These are phyloP conservation scores for Myxozyma kluyveri DNA, from an alignment of 805 yeast species.

Conservation along the genomic window DNA sequence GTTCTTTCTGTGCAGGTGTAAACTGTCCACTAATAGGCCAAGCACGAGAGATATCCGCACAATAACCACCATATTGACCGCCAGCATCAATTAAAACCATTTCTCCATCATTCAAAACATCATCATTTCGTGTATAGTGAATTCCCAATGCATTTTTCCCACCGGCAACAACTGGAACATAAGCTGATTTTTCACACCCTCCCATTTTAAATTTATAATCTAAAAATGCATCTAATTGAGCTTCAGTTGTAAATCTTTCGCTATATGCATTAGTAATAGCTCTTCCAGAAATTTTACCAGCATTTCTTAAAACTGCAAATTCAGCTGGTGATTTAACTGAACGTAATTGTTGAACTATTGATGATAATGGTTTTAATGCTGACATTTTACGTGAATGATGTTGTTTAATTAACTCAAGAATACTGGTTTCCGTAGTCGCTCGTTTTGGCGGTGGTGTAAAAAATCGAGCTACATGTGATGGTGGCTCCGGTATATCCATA, in stretches of 20 bases:
- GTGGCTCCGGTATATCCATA: conserved; percentile 45
- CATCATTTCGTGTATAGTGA: conserved; percentile 92
- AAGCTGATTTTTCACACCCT: conserved; percentile 88
- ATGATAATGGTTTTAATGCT: conserved; percentile 40
- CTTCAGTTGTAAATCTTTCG: conserved; percentile 63
- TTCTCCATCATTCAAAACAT: conserved; percentile 65
- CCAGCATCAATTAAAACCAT: conserved; percentile 93
- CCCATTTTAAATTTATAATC: conserved; percentile 80
- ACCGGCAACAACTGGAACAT: conserved; percentile 94
- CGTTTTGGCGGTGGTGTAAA: conserved; percentile 10
- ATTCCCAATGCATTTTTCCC: conserved; percentile 85
- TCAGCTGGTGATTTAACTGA: conserved; percentile 75
- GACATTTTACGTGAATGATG: conserved; percentile 1
- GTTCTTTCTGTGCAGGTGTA: conserved; percentile 72
- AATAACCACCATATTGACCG: conserved; percentile 88
- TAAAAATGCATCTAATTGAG: conserved; percentile 71
- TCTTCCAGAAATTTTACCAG: conserved; percentile 76
- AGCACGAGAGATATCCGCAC: conserved; percentile 92
- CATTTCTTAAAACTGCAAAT: conserved; percentile 71
- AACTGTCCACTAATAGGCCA: conserved; percentile 88
- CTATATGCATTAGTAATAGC: conserved; percentile 84
- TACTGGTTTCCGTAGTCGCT: conserved; percentile 11
- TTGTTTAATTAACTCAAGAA: conserved; percentile 15
- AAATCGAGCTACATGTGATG: conserved; percentile 10
- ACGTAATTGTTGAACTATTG: conserved; percentile 52